A percentile compares a stretch with the other conserved stretches of the same genome.
Conservation (phyloP, 148 eudicot genomes). For the Fagopyrum homotropicum region DNA sequence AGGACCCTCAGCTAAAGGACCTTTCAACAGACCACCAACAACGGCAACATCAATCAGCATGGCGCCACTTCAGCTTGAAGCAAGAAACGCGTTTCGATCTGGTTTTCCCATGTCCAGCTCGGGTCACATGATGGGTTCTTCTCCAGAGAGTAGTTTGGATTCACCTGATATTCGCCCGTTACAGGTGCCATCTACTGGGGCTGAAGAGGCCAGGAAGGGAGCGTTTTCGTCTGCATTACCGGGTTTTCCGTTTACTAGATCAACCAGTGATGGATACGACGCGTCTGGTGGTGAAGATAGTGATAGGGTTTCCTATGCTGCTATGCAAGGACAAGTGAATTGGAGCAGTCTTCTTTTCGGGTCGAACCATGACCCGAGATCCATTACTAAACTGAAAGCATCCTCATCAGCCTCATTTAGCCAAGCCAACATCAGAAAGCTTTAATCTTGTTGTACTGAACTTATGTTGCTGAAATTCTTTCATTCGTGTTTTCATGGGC, state of each 20-base stretch:
- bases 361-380: constrained; percentile 41
- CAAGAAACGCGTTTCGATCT: constrained; percentile 53
- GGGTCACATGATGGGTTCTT: constrained; percentile 44
- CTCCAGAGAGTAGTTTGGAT: constrained; percentile 93
- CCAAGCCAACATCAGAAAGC: constrained; percentile 38
- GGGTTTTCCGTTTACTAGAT: constrained; percentile 59
- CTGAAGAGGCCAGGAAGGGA: constrained; percentile 53
- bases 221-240: constrained; percentile 21
- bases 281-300: constrained; percentile 99
- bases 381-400: constrained; percentile 26
- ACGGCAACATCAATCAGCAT: constrained; percentile 38
- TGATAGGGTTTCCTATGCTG: constrained; percentile 50
- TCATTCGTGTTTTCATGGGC: background rate
- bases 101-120: constrained; percentile 37
- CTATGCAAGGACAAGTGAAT: constrained; percentile 28
- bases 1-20: constrained; percentile 22
- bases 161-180: constrained; percentile 77
- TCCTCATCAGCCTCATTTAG: constrained; percentile 36
- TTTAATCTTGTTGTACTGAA: constrained; percentile 8
- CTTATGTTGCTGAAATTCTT: background rate
- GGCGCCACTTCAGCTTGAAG: constrained; percentile 71
- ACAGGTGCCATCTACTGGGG: constrained; percentile 52
- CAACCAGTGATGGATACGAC: constrained; percentile 93
- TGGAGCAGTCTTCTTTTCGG: constrained; percentile 66
- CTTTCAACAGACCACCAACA: constrained; percentile 4